Evolutionary conservation across 2,329 filamentous ascomycete species (phyloP).

Genomic region (Nemania sp.): DNA sequence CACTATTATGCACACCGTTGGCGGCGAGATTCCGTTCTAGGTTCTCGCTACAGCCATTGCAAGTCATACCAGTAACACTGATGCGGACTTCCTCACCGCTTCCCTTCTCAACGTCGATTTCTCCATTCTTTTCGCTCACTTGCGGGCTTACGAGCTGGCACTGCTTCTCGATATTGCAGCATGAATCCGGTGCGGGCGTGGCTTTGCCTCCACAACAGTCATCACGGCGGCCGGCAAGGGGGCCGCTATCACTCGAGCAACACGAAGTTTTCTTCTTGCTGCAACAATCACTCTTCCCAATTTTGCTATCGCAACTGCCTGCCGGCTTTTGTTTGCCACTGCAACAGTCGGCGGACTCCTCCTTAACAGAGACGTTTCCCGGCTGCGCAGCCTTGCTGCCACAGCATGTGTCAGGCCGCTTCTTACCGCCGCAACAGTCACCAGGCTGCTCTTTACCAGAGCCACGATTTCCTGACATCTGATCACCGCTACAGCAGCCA

Average conservation of each 20-base stretch:
- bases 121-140: background rate
- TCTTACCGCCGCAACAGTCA: slow-evolving; percentile 14
- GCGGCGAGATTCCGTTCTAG: slow-evolving; percentile 30
- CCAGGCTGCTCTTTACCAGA: background rate
- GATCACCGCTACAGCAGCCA: slow-evolving; percentile 2
- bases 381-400: background rate
- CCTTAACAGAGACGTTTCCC: background rate
- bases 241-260: slow-evolving; percentile 5
- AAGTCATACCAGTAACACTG: slow-evolving; percentile 35
- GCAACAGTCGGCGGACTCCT: slow-evolving; percentile 7
- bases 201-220: slow-evolving; percentile 9
- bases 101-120: slow-evolving; percentile 15
- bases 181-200: background rate
- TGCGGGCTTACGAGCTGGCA: background rate
- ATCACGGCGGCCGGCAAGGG: slow-evolving; percentile 2
- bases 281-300: background rate
- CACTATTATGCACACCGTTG: slow-evolving; percentile 29
- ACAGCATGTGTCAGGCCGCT: slow-evolving; percentile 16
- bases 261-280: background rate
- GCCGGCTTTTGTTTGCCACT: background rate
- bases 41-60: slow-evolving; percentile 37
- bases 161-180: slow-evolving; percentile 12
- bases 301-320: slow-evolving; percentile 2
- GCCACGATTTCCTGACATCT: background rate
- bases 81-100: slow-evolving; percentile 21